Evolutionary conservation across 2,329 filamentous ascomycete genomes (phyloP).

Genomic region (Sclerotinia trifoliorum): DNA sequence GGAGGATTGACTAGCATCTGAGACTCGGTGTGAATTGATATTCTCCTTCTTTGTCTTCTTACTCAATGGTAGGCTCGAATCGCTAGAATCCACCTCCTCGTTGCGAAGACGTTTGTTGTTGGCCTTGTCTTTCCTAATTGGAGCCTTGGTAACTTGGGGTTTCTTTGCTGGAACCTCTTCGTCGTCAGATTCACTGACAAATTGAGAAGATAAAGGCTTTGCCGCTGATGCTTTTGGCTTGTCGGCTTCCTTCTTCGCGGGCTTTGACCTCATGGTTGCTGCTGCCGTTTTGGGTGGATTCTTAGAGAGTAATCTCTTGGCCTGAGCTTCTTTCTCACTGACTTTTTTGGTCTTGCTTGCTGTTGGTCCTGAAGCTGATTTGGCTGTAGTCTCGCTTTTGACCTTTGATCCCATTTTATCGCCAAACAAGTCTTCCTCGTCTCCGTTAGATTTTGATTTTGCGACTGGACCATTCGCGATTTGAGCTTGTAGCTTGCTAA

Average conservation of each 20-base stretch:
- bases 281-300: constrained; percentile 36
- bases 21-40: constrained; percentile 46
- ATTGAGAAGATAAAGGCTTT: constrained; percentile 36
- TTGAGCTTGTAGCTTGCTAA: constrained; percentile 61
- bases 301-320: constrained; percentile 53
- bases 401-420: constrained; percentile 40
- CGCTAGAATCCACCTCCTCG: constrained; percentile 36
- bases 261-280: constrained; percentile 25
- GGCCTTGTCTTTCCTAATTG: constrained; percentile 44
- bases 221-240: constrained; percentile 16
- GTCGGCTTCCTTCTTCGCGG: constrained; percentile 27
- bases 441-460: constrained; percentile 53
- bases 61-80: constrained; percentile 36
- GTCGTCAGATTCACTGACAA: constrained; percentile 39
- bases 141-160: constrained; percentile 35
- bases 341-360: constrained; percentile 57
- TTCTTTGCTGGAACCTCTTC: constrained; percentile 29
- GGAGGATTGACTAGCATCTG: constrained; percentile 51
- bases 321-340: constrained; percentile 53
- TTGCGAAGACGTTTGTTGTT: constrained; percentile 53
- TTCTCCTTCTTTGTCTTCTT: constrained; percentile 37
- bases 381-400: constrained; percentile 47
- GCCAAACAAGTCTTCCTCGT: constrained; percentile 42
- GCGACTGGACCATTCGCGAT: constrained; percentile 53
- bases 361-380: constrained; percentile 53